phyloP scores from a whole-genome alignment of 2,329 filamentous ascomycete species.

The Cryphonectria carpinicola region DNA sequence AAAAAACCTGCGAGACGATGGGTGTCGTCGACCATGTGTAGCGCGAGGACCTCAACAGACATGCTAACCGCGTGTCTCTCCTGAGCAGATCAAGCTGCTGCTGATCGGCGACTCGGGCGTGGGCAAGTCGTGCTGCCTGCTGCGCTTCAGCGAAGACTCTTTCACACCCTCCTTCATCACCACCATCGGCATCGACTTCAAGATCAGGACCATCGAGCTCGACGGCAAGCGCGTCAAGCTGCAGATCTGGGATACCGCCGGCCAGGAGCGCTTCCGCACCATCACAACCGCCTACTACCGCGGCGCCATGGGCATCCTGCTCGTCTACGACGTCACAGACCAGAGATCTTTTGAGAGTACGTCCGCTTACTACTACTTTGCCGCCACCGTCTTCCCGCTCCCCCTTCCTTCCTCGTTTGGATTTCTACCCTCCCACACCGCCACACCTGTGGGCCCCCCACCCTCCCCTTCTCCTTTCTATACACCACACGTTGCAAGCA shows the following conservation, averaged over 20 bases:
- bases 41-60: background rate
- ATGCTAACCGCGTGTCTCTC: slow-evolving; percentile 15
- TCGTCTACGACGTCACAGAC: slow-evolving; percentile 98
- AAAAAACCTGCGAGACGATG: background rate
- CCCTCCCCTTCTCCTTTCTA: background rate
- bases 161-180: slow-evolving; percentile 98
- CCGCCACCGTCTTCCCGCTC: background rate
- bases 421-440: background rate
- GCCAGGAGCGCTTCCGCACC: slow-evolving; percentile 96
- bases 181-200: slow-evolving; percentile 99
- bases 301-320: slow-evolving; percentile 95
- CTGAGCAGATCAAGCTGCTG: slow-evolving; percentile 87
- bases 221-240: slow-evolving; percentile 99
- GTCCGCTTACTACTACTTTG: slow-evolving; percentile 37
- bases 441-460: slow-evolving; percentile 24
- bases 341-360: slow-evolving; percentile 93
- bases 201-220: slow-evolving; percentile 98
- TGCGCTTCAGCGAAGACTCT: slow-evolving; percentile 96
- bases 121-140: slow-evolving; percentile 94
- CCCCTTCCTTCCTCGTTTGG: no score
- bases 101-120: slow-evolving; percentile 97
- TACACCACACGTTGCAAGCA: slow-evolving; percentile 7
- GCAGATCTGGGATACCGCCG: slow-evolving; percentile 99
- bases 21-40: background rate
- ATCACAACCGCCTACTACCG: slow-evolving; percentile 99